Percentiles rank a stretch among this genome's conserved stretches.
These are phyloP conservation scores for Umbelopsis sp. DNA, from an alignment of 192 early-diverging fungal species.

Conservation along the genomic window DNA sequence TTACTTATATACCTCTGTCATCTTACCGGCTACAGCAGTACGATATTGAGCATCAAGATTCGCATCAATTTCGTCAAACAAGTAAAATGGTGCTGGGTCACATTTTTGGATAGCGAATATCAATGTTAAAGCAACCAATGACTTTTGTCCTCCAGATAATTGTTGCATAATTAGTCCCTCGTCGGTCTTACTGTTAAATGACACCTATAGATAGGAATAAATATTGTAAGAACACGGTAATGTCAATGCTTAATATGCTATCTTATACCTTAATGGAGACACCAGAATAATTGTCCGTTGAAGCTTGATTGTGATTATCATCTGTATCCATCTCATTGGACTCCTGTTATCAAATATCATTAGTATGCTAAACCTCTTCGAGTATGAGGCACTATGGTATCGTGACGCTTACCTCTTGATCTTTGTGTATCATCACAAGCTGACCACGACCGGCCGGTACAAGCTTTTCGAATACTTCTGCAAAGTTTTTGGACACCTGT, in stretches of 20 bases:
- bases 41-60: slow-evolving; percentile 95
- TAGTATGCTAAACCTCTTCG: neutral
- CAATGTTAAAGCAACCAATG: slow-evolving; percentile 92
- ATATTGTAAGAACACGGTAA: neutral
- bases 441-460: slow-evolving; percentile 85
- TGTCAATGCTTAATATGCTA: neutral
- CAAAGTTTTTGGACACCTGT: slow-evolving; percentile 87
- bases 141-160: slow-evolving; percentile 97
- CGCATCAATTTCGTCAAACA: slow-evolving; percentile 99
- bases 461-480: slow-evolving; percentile 86
- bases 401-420: slow-evolving; percentile 46
- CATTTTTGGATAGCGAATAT: slow-evolving; percentile 99
- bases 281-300: slow-evolving; percentile 87
- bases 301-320: slow-evolving; percentile 37
- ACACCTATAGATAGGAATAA: slow-evolving; percentile 58
- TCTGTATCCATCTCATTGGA: slow-evolving; percentile 45
- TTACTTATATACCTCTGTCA: neutral
- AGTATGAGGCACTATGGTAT: neutral
- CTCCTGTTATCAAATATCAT: neutral
- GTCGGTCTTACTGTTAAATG: slow-evolving; percentile 89
- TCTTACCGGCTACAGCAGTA: slow-evolving; percentile 83
- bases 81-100: slow-evolving; percentile 98
- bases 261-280: slow-evolving; percentile 73
- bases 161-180: slow-evolving; percentile 92
- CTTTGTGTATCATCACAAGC: slow-evolving; percentile 79